phyloP scores from a whole-genome alignment of 129 eudicot genomes.

The Kitagawia praeruptora region DNA sequence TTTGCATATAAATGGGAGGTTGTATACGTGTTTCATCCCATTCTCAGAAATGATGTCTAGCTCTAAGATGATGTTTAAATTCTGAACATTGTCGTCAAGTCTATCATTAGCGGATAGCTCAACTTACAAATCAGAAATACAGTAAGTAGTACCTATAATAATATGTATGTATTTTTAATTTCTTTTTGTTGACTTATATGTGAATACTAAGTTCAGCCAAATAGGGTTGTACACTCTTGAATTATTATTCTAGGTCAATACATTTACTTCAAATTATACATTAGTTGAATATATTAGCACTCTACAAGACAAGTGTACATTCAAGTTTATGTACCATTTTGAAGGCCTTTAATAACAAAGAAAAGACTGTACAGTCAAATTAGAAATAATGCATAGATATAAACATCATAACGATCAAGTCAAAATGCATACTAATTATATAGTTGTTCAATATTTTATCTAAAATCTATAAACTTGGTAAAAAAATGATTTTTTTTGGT shows the following conservation, averaged over 20 bases:
- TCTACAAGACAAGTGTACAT: too few species aligned
- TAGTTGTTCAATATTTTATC: conserved; percentile 1
- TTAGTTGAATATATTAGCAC: neutral
- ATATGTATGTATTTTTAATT: neutral
- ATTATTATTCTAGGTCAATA: neutral
- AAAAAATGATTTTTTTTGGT: too few species aligned
- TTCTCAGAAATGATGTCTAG: neutral
- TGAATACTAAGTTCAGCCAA: neutral
- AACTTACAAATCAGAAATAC: neutral
- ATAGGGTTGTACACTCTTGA: neutral
- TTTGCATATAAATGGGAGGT: neutral
- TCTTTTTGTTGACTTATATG: neutral
- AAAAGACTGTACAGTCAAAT: neutral
- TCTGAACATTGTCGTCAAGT: neutral
- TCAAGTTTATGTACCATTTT: neutral
- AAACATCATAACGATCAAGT: neutral
- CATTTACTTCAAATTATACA: neutral
- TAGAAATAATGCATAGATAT: neutral
- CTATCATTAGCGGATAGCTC: neutral
- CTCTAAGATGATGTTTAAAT: neutral
- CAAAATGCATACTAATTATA: neutral
- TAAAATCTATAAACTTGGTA: neutral
- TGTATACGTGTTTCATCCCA: neutral
- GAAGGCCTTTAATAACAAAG: neutral
- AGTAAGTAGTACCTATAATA: neutral